A percentile compares a stretch with the other conserved stretches of the same genome.
These are phyloP conservation scores for Tylopilus balloui DNA, from an alignment of 768 basidiomycete species.

Conservation along the genomic window DNA sequence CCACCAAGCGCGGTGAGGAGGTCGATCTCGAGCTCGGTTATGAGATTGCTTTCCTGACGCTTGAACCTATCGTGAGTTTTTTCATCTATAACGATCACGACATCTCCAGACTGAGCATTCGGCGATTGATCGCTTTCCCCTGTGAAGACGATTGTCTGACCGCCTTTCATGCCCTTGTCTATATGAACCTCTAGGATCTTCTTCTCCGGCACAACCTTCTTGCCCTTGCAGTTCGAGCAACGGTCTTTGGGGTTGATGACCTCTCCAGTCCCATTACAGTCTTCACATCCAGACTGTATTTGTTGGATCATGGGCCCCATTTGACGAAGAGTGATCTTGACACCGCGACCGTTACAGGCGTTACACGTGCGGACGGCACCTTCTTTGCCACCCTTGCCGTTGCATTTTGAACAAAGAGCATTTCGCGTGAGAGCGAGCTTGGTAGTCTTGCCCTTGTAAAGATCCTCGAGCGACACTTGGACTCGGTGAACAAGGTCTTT, in stretches of 20 bases:
- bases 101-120: conserved; percentile 85
- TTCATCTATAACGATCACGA: conserved; percentile 91
- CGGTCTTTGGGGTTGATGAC: conserved; percentile 91
- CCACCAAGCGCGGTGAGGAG: conserved; percentile 91
- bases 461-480: conserved; percentile 93
- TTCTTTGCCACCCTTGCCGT: conserved; percentile 96
- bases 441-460: conserved; percentile 98
- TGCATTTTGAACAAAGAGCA: conserved; percentile 88
- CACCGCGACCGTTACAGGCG: conserved; percentile 81
- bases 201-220: conserved; percentile 91
- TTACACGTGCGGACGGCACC: conserved; percentile 83
- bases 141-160: conserved; percentile 81
- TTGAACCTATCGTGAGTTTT: conserved; percentile 87
- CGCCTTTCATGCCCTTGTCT: conserved; percentile 97
- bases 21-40: conserved; percentile 86
- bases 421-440: conserved; percentile 97
- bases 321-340: conserved; percentile 88
- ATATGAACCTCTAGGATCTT: conserved; percentile 97
- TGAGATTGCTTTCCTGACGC: conserved; percentile 83
- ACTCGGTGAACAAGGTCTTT: conserved; percentile 98
- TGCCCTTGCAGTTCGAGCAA: conserved; percentile 90
- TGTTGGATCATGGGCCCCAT: conserved; percentile 99
- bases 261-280: conserved; percentile 92
- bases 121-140: conserved; percentile 95
- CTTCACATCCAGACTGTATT: conserved; percentile 91